Conservation (phyloP, 495 filamentous ascomycete species). For the Hypomontagnella monticulosa region DNA sequence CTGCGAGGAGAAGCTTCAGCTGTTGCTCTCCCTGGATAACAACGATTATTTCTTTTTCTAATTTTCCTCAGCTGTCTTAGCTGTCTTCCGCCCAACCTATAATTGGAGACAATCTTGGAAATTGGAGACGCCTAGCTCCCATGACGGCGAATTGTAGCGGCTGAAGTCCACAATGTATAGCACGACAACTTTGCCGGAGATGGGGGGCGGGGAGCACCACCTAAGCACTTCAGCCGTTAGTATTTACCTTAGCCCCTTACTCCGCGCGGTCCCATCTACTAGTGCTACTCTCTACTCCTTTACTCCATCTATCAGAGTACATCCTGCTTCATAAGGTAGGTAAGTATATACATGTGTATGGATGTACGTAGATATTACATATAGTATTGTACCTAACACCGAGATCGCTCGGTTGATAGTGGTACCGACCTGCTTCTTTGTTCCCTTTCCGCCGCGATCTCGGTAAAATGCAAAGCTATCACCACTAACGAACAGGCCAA, state of each 20-base stretch:
- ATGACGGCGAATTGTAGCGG: constrained; percentile 12
- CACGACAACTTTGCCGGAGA: constrained; percentile 18
- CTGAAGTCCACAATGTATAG: constrained; percentile 24
- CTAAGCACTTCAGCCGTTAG: constrained; percentile 23
- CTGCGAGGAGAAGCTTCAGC: neutral
- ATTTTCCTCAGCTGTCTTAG: neutral
- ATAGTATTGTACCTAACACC: constrained; percentile 7
- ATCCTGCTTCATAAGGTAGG: neutral
- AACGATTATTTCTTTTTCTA: neutral
- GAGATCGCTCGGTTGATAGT: constrained; percentile 30
- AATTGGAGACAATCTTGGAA: constrained; percentile 7
- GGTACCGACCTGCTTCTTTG: constrained; percentile 11
- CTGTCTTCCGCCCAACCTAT: constrained; percentile 9
- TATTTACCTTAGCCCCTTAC: constrained; percentile 4
- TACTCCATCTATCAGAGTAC: neutral
- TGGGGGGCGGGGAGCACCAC: constrained; percentile 16
- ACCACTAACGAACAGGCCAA: constrained; percentile 9
- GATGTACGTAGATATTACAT: neutral
- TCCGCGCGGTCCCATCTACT: neutral
- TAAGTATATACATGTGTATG: neutral
- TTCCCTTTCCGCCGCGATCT: constrained; percentile 2
- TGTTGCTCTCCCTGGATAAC: neutral
- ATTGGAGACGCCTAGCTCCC: neutral
- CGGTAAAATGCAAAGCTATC: constrained; percentile 31
- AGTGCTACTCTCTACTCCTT: neutral